A percentile compares a stretch with the other conserved stretches of the same genome.
phyloP scores from a whole-genome alignment of 768 basidiomycete species.

The Rhodosporidiobolus odoratus region DNA sequence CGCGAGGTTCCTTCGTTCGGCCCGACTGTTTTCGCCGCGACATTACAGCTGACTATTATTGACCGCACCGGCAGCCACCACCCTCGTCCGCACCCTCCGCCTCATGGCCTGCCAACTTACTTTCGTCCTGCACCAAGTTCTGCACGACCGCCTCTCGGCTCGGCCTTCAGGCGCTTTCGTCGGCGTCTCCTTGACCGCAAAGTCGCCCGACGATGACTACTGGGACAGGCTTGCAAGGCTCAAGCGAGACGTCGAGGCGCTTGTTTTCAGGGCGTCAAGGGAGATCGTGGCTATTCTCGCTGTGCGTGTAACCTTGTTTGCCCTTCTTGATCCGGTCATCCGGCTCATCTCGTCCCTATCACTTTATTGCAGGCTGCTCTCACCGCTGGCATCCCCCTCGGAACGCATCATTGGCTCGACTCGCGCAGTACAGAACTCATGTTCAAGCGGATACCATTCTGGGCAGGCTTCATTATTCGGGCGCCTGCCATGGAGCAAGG shows the following conservation, averaged over 20 bases:
- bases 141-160: not conserved
- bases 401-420: conserved; percentile 12
- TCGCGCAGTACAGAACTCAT: not conserved
- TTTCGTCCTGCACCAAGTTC: not conserved
- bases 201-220: not conserved
- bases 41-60: too few species aligned
- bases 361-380: not conserved
- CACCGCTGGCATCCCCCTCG: not conserved
- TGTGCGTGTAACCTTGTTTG: not conserved
- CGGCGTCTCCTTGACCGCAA: not conserved
- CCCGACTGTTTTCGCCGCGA: not conserved
- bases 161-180: not conserved
- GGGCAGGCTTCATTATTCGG: not conserved
- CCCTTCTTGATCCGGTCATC: not conserved
- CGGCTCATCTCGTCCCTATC: not conserved
- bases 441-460: not conserved
- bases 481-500: not conserved
- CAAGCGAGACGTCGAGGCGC: not conserved
- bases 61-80: not conserved
- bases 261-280: not conserved
- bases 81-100: not conserved
- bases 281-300: not conserved
- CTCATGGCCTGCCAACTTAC: not conserved
- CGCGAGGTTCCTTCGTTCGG: not conserved
- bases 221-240: not conserved